These are phyloP conservation scores for Scenedesmus sp. DNA, from an alignment of 163 green algal genomes.

Conservation along the genomic window DNA sequence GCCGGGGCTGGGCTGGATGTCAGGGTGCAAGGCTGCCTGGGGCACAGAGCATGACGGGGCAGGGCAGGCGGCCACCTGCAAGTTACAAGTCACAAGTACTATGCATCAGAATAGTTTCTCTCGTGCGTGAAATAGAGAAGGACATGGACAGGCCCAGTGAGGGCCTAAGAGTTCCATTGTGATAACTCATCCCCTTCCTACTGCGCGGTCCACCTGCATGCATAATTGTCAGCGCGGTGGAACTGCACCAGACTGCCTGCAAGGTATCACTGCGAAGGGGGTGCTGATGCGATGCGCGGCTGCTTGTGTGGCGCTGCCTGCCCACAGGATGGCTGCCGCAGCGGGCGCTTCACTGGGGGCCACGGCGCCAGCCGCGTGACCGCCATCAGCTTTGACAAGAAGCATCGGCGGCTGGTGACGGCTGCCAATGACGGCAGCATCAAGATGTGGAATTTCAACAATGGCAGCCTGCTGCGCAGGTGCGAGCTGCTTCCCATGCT, in stretches of 20 bases:
- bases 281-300: not conserved
- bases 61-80: not conserved
- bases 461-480: constrained; percentile 74
- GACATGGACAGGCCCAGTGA: no score
- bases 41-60: no score
- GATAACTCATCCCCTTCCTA: no score
- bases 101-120: no score
- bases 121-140: no score
- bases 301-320: not conserved
- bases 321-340: constrained; percentile 64
- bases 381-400: constrained; percentile 84
- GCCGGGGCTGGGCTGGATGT: not conserved
- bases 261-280: not conserved
- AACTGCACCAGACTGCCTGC: not conserved
- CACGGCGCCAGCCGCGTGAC: constrained; percentile 73
- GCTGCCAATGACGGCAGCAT: constrained; percentile 79
- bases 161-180: no score
- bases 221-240: not conserved
- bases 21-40: not conserved
- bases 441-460: constrained; percentile 94
- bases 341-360: constrained; percentile 76
- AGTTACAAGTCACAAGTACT: no score
- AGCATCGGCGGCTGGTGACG: constrained; percentile 85
- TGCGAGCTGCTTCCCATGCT: not conserved
- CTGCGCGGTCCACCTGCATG: no score